phyloP scores from a whole-genome alignment of 139 green algal species.

The Asterochloris erici region DNA sequence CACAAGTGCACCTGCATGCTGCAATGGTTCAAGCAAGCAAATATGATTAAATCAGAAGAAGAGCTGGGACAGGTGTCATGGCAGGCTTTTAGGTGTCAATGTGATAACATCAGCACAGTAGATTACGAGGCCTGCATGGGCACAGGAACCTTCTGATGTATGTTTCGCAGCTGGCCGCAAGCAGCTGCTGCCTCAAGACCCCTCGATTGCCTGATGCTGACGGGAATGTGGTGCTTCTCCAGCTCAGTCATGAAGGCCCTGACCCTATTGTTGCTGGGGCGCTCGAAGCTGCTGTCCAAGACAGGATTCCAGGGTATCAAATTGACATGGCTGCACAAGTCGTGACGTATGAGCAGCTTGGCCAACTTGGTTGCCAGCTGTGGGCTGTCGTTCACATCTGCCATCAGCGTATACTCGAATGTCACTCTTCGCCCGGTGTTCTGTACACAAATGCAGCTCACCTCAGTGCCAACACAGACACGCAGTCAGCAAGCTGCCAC shows the following conservation, averaged over 20 bases:
- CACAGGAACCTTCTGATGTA: slow-evolving; percentile 83
- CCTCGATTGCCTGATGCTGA: slow-evolving; percentile 63
- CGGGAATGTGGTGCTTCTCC: slow-evolving; percentile 49
- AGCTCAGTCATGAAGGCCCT: slow-evolving; percentile 60
- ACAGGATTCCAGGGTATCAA: slow-evolving; percentile 94
- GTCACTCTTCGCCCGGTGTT: slow-evolving; percentile 81
- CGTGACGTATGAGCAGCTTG: slow-evolving; percentile 59
- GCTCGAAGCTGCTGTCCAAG: slow-evolving; percentile 75
- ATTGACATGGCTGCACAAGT: slow-evolving; percentile 85
- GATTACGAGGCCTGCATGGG: too few relatives aligned
- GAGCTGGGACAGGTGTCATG: too few relatives aligned
- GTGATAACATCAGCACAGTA: too few relatives aligned
- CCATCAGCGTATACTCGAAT: slow-evolving; percentile 97
- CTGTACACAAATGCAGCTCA: too few relatives aligned
- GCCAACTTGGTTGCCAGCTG: slow-evolving; percentile 75
- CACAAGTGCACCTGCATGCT: too few relatives aligned
- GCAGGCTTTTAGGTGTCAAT: too few relatives aligned
- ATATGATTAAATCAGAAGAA: too few relatives aligned
- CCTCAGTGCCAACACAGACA: background rate
- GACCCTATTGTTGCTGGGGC: slow-evolving; percentile 52
- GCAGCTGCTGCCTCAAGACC: slow-evolving; percentile 92
- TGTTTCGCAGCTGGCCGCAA: slow-evolving; percentile 95
- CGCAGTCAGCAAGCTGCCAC: too few relatives aligned
- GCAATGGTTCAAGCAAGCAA: too few relatives aligned
- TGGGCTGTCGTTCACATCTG: slow-evolving; percentile 71